Evolutionary conservation across 2,329 filamentous ascomycete species (phyloP).

Genomic region (Pezicula rhizophila): DNA sequence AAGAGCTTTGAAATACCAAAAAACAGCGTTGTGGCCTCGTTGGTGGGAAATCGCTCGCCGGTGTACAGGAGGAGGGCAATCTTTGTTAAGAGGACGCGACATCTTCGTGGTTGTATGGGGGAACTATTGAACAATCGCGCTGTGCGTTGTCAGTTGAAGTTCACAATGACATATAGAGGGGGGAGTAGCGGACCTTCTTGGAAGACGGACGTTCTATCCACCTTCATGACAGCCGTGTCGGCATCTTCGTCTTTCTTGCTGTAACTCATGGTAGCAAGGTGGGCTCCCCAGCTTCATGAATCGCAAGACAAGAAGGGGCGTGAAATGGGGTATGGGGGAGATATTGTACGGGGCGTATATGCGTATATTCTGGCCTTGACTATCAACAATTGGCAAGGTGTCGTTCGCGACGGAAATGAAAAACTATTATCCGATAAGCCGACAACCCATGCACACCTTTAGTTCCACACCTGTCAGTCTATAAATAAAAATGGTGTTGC

Average conservation of each 20-base stretch:
- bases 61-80: constrained; percentile 94
- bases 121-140: constrained; percentile 97
- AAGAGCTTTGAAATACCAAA: constrained; percentile 99
- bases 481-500: too few species aligned
- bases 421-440: too few species aligned
- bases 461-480: too few species aligned
- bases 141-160: constrained; percentile 41
- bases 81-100: constrained; percentile 94
- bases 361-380: too few species aligned
- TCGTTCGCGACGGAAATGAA: too few species aligned
- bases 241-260: constrained; percentile 99
- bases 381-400: too few species aligned
- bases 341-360: constrained; percentile 2
- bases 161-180: constrained; percentile 18
- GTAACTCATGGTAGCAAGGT: constrained; percentile 69
- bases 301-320: constrained; percentile 20
- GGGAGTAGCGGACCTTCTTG: constrained; percentile 71
- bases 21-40: constrained; percentile 96
- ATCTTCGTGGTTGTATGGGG: constrained; percentile 93
- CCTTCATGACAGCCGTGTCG: constrained; percentile 88
- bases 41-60: constrained; percentile 92
- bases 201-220: constrained; percentile 95
- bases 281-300: constrained; percentile 30
- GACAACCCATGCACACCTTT: too few species aligned
- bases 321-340: constrained; percentile 4